Conservation (phyloP, 2,329 filamentous ascomycete species). For the Fusarium abutilonis region DNA sequence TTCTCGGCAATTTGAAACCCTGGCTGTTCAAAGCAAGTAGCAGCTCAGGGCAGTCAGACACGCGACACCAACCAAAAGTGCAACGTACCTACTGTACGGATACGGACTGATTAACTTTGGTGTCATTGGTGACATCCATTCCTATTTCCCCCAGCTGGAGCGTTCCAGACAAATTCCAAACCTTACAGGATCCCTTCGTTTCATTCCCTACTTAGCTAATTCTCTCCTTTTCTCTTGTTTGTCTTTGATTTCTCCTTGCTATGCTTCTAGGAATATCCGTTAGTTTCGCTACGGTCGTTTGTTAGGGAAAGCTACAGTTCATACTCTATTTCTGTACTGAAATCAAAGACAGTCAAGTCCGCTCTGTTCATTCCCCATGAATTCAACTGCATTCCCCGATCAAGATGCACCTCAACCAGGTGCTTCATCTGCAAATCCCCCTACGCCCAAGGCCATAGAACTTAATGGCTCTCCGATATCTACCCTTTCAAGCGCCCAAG, state of each 20-base stretch:
- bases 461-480: slow-evolving; percentile 24
- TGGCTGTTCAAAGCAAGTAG: slow-evolving; percentile 14
- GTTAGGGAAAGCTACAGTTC: slow-evolving; percentile 17
- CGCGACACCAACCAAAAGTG: slow-evolving; percentile 32
- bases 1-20: slow-evolving; percentile 37
- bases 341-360: slow-evolving; percentile 17
- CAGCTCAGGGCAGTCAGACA: slow-evolving; percentile 15
- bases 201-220: slow-evolving; percentile 7
- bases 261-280: slow-evolving; percentile 26
- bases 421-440: slow-evolving; percentile 19
- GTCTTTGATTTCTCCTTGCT: slow-evolving; percentile 16
- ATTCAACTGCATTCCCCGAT: slow-evolving; percentile 39
- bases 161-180: slow-evolving; percentile 32
- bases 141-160: neutral
- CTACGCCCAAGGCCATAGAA: slow-evolving; percentile 18
- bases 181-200: slow-evolving; percentile 23
- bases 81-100: slow-evolving; percentile 1
- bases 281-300: slow-evolving; percentile 24
- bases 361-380: slow-evolving; percentile 40
- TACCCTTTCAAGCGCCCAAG: slow-evolving; percentile 20
- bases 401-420: slow-evolving; percentile 39
- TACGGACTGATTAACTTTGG: too few species aligned
- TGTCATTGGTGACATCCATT: slow-evolving; percentile 19
- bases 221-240: slow-evolving; percentile 3
- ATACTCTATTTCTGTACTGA: slow-evolving; percentile 1